Conservation (phyloP, 2,329 filamentous ascomycete genomes). For the Claviceps sorghi region DNA sequence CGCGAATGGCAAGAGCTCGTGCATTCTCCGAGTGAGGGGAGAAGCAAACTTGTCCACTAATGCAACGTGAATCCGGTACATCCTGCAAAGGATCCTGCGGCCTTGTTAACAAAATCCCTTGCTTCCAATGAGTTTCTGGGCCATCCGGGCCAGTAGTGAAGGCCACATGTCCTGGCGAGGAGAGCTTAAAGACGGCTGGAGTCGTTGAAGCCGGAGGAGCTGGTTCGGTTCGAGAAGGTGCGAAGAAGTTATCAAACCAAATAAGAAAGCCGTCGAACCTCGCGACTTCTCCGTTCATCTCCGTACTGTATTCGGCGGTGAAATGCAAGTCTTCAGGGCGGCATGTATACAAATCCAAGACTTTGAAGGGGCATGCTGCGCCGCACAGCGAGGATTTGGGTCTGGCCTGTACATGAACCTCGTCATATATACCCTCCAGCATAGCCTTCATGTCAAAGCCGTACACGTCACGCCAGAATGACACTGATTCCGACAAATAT, state of each 20-base stretch:
- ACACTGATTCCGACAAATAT: conserved; percentile 61
- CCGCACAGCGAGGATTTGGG: conserved; percentile 46
- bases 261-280: conserved; percentile 73
- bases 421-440: conserved; percentile 68
- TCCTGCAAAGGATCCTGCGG: conserved; percentile 32
- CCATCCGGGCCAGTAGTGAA: conserved; percentile 77
- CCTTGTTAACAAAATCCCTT: conserved; percentile 61
- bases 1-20: conserved; percentile 50
- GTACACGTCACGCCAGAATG: conserved; percentile 86
- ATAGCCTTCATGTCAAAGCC: conserved; percentile 91
- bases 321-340: conserved; percentile 63
- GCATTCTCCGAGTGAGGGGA: conserved; percentile 53
- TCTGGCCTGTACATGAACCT: conserved; percentile 64
- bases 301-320: conserved; percentile 49
- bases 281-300: conserved; percentile 46
- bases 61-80: conserved; percentile 37
- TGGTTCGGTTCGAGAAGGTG: conserved; percentile 40
- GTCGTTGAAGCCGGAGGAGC: conserved; percentile 37
- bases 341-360: conserved; percentile 62
- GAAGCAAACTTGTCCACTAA: conserved; percentile 58
- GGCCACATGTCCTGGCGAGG: conserved; percentile 48
- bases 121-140: conserved; percentile 79
- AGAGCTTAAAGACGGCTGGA: conserved; percentile 46
- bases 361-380: conserved; percentile 49
- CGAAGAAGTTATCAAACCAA: conserved; percentile 93